Evolutionary conservation across 2,329 filamentous ascomycete species (phyloP), one percentile per base, ranked within the genome.

Genomic region (Penicillium janthinellum): DNA sequence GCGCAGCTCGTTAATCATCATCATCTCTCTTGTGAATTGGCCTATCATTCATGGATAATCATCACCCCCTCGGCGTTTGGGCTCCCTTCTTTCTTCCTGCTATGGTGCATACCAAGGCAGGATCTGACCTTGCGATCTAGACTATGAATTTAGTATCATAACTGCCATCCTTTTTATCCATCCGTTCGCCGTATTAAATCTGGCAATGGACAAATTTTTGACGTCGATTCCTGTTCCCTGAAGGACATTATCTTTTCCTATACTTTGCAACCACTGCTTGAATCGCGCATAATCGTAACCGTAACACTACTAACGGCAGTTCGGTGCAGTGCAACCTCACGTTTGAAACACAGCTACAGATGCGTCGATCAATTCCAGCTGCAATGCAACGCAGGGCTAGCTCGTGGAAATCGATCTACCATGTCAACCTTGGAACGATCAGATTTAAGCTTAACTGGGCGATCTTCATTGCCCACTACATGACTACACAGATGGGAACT

Each of bases 41-140:
- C 28, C 34, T 38, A n/a, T 58, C 56, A 31, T 58, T 48, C 35
- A 52, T 61, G 51, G 49, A 64, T 60, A 59, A 59, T 60, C 63
- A 70, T 65, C 41, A 54, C 55, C 55, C 64, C 35, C 39, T 56
- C 44, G 67, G 69, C 66, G 67, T 72, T 71, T 28, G 63, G 58
- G 60, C 53, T 48, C 61, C 41, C 54, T 60, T 25, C 44, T 58
- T 58, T 54, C 12, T 22, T 37, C 25, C 51, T 57, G 42, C 42
- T 54, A 45, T 20, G 34, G 31, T 38, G 3, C 20, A 49, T 39
- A 39, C 15, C 35, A 14, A 17, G 28, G 47, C 47, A 51, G 57
- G 50, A 56, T 60, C 41, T 56, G 54, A 39, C 50, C 53, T 48
- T 56, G 57, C 51, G 45, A 60, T 62, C 55, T 62, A 62, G 59